Base-by-base conservation (phyloP, 441 rosid species). In the Populus hybrid region DNA sequence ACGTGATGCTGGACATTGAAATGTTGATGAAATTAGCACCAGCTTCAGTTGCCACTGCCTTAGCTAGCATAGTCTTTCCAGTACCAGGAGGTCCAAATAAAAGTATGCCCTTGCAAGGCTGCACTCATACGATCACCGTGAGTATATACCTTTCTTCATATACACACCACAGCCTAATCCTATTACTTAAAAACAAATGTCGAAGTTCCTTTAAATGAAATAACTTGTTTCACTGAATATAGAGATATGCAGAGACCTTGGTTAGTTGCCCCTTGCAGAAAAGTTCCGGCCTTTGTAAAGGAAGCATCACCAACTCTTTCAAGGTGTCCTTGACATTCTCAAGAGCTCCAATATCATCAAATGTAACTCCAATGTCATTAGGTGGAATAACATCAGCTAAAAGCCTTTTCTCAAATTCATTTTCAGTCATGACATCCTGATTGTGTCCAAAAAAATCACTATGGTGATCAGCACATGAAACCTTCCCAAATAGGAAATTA, bases 1-100 rank as follows among this genome's bases (percentile, higher is more conserved):
- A 95, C 32, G 98, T 92, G 81, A 93, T 93, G 89, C 95, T 95
- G 20, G 99, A 95, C 98, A 93, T 90, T 68, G 99, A 93, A 34
- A 95, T 91, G 81, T 93, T 95, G 77, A 95, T 30, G 32, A 30
- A 30, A 30, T 30, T 30, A 30, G 32, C 32, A 30, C 32, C 32
- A 30, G 32, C 32, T 87, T 93, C 99, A 7, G 95, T 95, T 67
- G 99, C 99, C 71, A 95, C 94, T 9, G 98, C 98, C 87, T 93
- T 95, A 18, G 99, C 99, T 54, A 95, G 89, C 97, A 95, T 93
- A 34, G 98, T 95, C 85, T 95, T 95, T 36, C 99, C 98, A 36
- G 99, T 95, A 70, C 99, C 98, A 73, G 99, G 99, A 59, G 97
- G 99, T 82, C 99, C 99, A 86, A 95, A 95, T 76, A 93, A 80